Base-by-base conservation (phyloP, 305 asterid species). In the Plantago coronopus region DNA sequence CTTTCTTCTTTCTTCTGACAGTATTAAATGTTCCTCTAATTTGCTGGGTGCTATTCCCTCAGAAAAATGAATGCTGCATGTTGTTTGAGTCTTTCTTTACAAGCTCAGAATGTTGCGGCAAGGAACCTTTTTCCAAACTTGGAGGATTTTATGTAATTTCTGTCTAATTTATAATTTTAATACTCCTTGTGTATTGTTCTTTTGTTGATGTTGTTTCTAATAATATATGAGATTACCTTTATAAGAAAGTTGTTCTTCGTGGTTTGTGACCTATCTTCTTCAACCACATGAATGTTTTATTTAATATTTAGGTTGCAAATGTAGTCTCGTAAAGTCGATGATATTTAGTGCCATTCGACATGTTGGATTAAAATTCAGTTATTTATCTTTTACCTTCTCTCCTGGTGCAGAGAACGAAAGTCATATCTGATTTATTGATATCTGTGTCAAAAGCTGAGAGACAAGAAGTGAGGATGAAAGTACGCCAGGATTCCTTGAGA, bases 391-490 rank as follows among this genome's bases (percentile, higher is more conserved):
- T 50, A 16, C 50, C 15, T 59, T 55, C 29, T 71, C 65, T 62
- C 62, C 49, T 69, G 74, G 43, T 75, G 89, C 93, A 94, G 99
- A 87, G 90, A 79, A 73, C 76, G 56, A 87, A 89, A 83, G 79
- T 82, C 78, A 71, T 87, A 63, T 89, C 99, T 68, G 97, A 89
- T 73, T 71, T 94, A 67, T 76, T 94, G 77, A 85, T 89, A 85
- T 83, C 95, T 58, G 82, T 87, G 62, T 86, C 99, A 67, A 94
- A 90, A 85, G 95, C 97, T 43, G 93, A 94, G 83, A 85, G 99
- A 65, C 94, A 83, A 69, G 99, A 94, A 76, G 95, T 97, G 48
- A 83, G 99, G 76, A 79, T 80, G 90, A 94, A 81, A 80, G 86
- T 89, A 67, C 94, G 95, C 40, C 96, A 94, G 63, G 99, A 89